phyloP scores from a whole-genome alignment of 768 basidiomycete genomes.

The Megacollybia marginata region DNA sequence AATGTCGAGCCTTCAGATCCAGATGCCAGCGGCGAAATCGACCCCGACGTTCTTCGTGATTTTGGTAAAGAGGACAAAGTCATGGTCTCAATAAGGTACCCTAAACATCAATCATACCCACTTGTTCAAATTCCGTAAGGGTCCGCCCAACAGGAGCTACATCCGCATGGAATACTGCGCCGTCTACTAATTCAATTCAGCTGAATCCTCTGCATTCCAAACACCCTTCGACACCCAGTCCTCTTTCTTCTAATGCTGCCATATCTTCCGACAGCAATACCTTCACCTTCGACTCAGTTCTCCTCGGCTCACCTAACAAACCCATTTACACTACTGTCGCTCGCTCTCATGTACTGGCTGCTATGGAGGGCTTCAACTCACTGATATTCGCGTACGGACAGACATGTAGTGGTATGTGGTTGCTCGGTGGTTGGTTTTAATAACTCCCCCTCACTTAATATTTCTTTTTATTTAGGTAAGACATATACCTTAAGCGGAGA shows the following conservation, averaged over 20 bases:
- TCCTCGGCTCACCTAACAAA: slow-evolving; percentile 75
- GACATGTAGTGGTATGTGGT: slow-evolving; percentile 57
- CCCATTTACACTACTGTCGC: slow-evolving; percentile 72
- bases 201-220: slow-evolving; percentile 53
- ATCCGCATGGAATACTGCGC: slow-evolving; percentile 50
- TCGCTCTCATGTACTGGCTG: slow-evolving; percentile 74
- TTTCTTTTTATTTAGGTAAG: slow-evolving; percentile 59
- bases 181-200: slow-evolving; percentile 45
- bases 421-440: slow-evolving; percentile 60
- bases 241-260: slow-evolving; percentile 20
- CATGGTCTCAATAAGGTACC: slow-evolving; percentile 74
- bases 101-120: slow-evolving; percentile 1
- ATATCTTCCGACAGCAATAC: slow-evolving; percentile 22
- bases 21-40: slow-evolving; percentile 65
- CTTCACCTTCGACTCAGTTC: slow-evolving; percentile 70
- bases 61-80: slow-evolving; percentile 80
- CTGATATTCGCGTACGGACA: slow-evolving; percentile 95
- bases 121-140: slow-evolving; percentile 24
- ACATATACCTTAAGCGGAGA: slow-evolving; percentile 60
- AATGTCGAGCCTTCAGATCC: slow-evolving; percentile 60
- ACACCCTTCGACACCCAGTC: slow-evolving; percentile 21
- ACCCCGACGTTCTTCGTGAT: slow-evolving; percentile 47
- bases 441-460: slow-evolving; percentile 64
- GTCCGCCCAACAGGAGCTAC: slow-evolving; percentile 50
- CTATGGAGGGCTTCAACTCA: slow-evolving; percentile 91